Percentiles rank a stretch among this genome's conserved stretches.
These are phyloP conservation scores for Trametes pubescens DNA, from an alignment of 1,284 basidiomycete genomes.

Conservation along the genomic window DNA sequence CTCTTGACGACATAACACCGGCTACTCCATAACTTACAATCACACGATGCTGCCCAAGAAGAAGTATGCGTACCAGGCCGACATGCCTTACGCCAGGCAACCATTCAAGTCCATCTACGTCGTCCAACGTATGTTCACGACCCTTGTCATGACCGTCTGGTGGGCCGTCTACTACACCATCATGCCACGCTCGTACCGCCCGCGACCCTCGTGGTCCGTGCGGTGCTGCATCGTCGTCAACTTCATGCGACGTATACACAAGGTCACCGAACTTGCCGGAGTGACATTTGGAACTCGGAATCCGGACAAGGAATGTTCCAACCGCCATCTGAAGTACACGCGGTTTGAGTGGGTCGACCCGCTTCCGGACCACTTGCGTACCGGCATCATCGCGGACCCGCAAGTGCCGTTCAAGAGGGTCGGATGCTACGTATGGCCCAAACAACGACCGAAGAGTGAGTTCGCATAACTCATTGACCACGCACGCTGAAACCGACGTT, in stretches of 20 bases:
- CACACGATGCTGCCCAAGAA: slow-evolving; percentile 23
- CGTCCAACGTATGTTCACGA: slow-evolving; percentile 54
- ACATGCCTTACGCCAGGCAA: slow-evolving; percentile 52
- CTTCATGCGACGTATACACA: slow-evolving; percentile 58
- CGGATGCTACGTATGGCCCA: slow-evolving; percentile 58
- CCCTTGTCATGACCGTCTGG: slow-evolving; percentile 52
- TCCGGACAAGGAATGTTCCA: slow-evolving; percentile 46
- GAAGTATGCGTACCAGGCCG: slow-evolving; percentile 32
- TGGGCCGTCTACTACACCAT: slow-evolving; percentile 53
- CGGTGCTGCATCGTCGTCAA: slow-evolving; percentile 57
- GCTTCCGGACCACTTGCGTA: slow-evolving; percentile 48
- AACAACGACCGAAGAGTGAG: slow-evolving; percentile 38
- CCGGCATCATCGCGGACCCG: slow-evolving; percentile 51
- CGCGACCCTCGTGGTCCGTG: slow-evolving; percentile 56
- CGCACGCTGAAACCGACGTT: neutral
- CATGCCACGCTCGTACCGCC: slow-evolving; percentile 51
- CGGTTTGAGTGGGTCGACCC: slow-evolving; percentile 57
- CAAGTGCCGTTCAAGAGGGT: slow-evolving; percentile 52
- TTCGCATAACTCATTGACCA: neutral
- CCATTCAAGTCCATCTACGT: slow-evolving; percentile 58
- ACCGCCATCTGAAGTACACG: slow-evolving; percentile 50
- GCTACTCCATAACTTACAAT: neutral
- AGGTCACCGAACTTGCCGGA: slow-evolving; percentile 60
- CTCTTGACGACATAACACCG: neutral
- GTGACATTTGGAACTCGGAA: slow-evolving; percentile 60